Base-by-base conservation (phyloP, 768 basidiomycete species). In the Amanita polypyramis region DNA sequence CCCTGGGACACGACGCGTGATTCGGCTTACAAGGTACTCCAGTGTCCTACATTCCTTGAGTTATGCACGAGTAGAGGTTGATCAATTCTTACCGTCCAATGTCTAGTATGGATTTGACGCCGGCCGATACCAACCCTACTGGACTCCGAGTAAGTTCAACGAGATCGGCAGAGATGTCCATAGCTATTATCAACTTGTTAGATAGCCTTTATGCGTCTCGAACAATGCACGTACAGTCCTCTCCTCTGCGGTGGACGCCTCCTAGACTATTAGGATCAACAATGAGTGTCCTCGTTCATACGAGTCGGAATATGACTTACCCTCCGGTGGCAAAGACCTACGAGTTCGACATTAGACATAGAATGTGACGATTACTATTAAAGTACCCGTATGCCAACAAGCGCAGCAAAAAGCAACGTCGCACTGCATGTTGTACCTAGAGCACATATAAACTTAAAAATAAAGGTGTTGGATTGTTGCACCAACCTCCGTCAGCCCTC, bases 101-200 rank as follows among this genome's bases (percentile, higher is more conserved):
- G 61, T 99, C 96, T 36, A 99, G 64, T 52, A 99, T 97, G 0
- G 87, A 90, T 62, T 98, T 99, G 15, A 89, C 82, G 9, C 96
- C 96, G 8, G 93, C 85, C 14, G 94, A 95, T 8, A 98, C 80
- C 30, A 99, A 74, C 2, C 85, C 92, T 38, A 98, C 88, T 17
- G 93, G 86, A 56, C 90, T 95, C 15, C 89, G 75, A 17, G 86
- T 73, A 29, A 99, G 76, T 61, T 97, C 92, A 7, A 83, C 82
- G 12, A 99, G 70, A 61, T 99, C 95, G 12, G 95, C 92, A 12
- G 95, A 97, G 23, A 99, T 70, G 58, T 99, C 95, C 79, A 98
- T 80, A 14, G 89, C 91, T 96, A 55, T 44, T 12, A 11, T 15
- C 20, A 23, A 19, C 1, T 4, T 29, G 12, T 23, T 30, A 12